These are phyloP conservation scores for Penicillium sp. DNA, from an alignment of 2,329 filamentous ascomycete genomes.

Conservation along the genomic window DNA sequence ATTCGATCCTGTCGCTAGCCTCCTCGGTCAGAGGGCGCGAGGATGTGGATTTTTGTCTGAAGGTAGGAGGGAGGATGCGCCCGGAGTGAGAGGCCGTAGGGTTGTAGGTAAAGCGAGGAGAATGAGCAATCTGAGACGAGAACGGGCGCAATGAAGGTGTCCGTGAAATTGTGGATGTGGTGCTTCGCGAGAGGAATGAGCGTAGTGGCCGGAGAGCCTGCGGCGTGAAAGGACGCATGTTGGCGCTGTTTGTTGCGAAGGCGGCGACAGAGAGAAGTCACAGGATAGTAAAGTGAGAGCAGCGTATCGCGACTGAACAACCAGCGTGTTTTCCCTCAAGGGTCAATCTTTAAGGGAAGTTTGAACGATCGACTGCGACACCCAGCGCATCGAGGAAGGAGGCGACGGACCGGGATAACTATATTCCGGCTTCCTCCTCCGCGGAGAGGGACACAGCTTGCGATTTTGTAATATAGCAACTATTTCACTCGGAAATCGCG, in stretches of 20 bases:
- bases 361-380: background rate
- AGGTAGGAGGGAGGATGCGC: slow-evolving; percentile 8
- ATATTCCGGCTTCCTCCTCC: slow-evolving; percentile 23
- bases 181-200: slow-evolving; percentile 12
- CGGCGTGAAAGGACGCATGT: slow-evolving; percentile 23
- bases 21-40: slow-evolving; percentile 39
- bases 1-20: slow-evolving; percentile 22
- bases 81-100: slow-evolving; percentile 3
- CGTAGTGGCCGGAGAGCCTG: slow-evolving; percentile 28
- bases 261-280: background rate
- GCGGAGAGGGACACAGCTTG: slow-evolving; percentile 21
- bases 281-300: background rate
- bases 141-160: slow-evolving; percentile 23
- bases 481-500: background rate
- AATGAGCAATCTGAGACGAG: slow-evolving; percentile 15
- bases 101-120: slow-evolving; percentile 6
- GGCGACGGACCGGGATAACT: slow-evolving; percentile 9
- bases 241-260: background rate
- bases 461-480: background rate
- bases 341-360: background rate
- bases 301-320: background rate
- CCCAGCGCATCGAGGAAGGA: slow-evolving; percentile 2
- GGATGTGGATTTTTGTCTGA: slow-evolving; percentile 35
- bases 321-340: background rate
- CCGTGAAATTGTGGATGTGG: slow-evolving; percentile 19